phyloP scores from a whole-genome alignment of 225 moss, liverwort and hornwort genomes.

The Rhytidiadelphus loreus region DNA sequence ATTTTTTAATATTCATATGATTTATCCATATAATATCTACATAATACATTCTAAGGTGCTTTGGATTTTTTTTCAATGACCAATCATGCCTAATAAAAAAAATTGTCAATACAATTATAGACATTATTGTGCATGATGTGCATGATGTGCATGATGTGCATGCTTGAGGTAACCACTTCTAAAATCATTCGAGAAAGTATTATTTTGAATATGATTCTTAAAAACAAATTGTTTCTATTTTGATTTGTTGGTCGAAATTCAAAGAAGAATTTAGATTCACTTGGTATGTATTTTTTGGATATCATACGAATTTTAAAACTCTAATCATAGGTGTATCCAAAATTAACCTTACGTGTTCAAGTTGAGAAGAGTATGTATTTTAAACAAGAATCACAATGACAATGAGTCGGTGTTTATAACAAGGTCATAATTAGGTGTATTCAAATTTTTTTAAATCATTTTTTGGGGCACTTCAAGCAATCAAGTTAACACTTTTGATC shows the following conservation, averaged over 20 bases:
- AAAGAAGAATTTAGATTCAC: background rate
- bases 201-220: background rate
- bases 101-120: no score
- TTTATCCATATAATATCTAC: no score
- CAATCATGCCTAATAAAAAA: background rate
- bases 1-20: background rate
- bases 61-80: background rate
- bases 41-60: background rate
- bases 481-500: background rate
- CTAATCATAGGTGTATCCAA: background rate
- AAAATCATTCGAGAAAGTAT: fast-evolving
- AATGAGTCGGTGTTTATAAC: background rate
- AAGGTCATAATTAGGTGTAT: background rate
- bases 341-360: fast-evolving
- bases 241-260: background rate
- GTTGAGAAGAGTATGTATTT: background rate
- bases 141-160: no score
- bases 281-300: no score
- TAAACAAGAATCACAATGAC: no score
- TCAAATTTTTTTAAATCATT: background rate
- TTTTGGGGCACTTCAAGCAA: background rate
- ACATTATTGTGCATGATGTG: no score
- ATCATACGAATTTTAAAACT: no score
- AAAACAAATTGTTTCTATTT: background rate
- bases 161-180: fast-evolving